phyloP scores from a whole-genome alignment of 2,329 filamentous ascomycete species.

The Mycosphaerella arachidis region DNA sequence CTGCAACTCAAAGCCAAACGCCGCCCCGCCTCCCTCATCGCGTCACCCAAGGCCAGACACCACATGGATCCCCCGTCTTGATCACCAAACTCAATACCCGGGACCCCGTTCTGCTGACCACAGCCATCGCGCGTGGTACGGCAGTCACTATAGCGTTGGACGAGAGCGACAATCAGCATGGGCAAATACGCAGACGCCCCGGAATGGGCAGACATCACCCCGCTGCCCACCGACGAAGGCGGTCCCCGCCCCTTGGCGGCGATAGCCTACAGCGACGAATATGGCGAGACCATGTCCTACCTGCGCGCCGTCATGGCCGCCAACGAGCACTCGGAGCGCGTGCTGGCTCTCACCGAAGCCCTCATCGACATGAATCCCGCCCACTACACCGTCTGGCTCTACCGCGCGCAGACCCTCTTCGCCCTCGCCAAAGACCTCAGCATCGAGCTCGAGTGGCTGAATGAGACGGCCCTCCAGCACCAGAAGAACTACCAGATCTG shows the following conservation, averaged over 20 bases:
- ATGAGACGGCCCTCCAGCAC: constrained; percentile 72
- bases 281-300: constrained; percentile 88
- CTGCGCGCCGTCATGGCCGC: constrained; percentile 87
- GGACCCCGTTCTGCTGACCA: neutral
- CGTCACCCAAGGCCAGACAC: neutral
- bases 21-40: neutral
- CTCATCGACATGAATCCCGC: constrained; percentile 92
- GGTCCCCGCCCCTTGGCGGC: constrained; percentile 71
- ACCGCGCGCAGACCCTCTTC: constrained; percentile 75
- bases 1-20: neutral
- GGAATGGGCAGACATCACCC: constrained; percentile 77
- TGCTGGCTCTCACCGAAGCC: constrained; percentile 76
- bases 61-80: neutral
- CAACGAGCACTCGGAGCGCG: constrained; percentile 76
- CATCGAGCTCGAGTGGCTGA: constrained; percentile 80
- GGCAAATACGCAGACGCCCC: constrained; percentile 60
- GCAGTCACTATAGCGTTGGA: neutral
- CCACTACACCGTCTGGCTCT: constrained; percentile 98
- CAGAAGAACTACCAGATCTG: constrained; percentile 99
- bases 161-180: constrained; percentile 24
- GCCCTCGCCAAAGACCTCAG: constrained; percentile 60
- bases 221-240: constrained; percentile 79
- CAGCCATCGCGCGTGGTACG: neutral
- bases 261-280: constrained; percentile 86
- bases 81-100: neutral